Conservation (phyloP, 257 asterid species). For the Echites panduratus region DNA sequence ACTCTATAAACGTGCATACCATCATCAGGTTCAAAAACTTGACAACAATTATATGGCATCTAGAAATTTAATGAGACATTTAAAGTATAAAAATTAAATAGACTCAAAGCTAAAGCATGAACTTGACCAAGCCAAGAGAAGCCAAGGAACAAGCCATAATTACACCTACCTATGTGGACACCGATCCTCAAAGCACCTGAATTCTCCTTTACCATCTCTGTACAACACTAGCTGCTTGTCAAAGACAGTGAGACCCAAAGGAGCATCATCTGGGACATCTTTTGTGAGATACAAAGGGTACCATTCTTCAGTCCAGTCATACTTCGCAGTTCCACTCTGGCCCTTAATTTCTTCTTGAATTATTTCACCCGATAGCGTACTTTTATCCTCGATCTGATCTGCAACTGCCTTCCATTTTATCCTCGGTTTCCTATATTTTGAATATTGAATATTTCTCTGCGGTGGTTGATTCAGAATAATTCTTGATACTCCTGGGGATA, state of each 20-base stretch:
- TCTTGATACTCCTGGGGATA: neutral
- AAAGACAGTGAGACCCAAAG: conserved; percentile 82
- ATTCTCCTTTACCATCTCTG: conserved; percentile 64
- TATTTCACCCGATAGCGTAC: conserved; percentile 24
- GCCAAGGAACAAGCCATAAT: neutral
- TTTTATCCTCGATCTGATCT: conserved; percentile 15
- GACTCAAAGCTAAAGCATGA: neutral
- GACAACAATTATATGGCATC: no score
- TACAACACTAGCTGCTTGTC: conserved; percentile 81
- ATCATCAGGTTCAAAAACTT: no score
- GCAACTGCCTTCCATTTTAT: conserved; percentile 1
- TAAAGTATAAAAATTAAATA: no score
- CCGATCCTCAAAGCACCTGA: conserved; percentile 70
- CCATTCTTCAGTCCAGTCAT: conserved; percentile 93
- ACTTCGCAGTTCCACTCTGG: conserved; percentile 36
- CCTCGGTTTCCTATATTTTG: neutral
- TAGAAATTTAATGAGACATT: no score
- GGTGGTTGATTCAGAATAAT: neutral
- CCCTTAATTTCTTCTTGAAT: conserved; percentile 38
- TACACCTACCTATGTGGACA: conserved; percentile 82
- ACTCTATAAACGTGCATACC: no score
- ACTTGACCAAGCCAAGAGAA: no score
- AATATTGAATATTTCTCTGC: neutral
- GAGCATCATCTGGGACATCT: conserved; percentile 86
- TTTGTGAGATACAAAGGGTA: conserved; percentile 80